A percentile compares a stretch with the other conserved stretches of the same genome.
Conservation (phyloP, 306 rosid genomes). For the Citrullus colocynthis region DNA sequence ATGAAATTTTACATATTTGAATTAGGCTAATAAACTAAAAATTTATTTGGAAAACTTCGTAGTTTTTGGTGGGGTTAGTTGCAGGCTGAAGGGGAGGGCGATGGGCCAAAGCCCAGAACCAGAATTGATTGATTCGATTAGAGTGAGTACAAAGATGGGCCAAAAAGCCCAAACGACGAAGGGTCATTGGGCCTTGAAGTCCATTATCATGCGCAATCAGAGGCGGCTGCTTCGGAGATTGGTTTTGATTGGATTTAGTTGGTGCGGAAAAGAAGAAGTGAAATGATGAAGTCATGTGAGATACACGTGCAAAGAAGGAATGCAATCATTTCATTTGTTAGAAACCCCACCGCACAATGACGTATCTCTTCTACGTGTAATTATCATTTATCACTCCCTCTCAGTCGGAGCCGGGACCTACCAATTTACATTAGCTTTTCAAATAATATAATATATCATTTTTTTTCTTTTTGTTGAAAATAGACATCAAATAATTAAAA, state of each 20-base stretch:
- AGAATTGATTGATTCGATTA: not conserved
- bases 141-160: not conserved
- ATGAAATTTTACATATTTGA: too few species aligned
- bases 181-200: not conserved
- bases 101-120: not conserved
- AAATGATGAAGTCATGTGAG: not conserved
- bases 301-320: not conserved
- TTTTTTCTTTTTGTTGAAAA: not conserved
- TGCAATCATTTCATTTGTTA: not conserved
- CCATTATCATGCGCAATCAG: not conserved
- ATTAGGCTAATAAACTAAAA: too few species aligned
- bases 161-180: not conserved
- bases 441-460: not conserved
- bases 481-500: too few species aligned
- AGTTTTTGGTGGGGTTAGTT: not conserved
- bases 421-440: not conserved
- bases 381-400: not conserved
- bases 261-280: not conserved
- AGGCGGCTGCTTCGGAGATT: not conserved
- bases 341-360: not conserved
- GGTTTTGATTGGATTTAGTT: too few species aligned
- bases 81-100: not conserved
- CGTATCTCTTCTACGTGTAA: not conserved
- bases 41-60: too few species aligned
- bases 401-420: not conserved